Evolutionary conservation across 805 yeast genomes (phyloP).

Genomic region (Candida glaebosa): DNA sequence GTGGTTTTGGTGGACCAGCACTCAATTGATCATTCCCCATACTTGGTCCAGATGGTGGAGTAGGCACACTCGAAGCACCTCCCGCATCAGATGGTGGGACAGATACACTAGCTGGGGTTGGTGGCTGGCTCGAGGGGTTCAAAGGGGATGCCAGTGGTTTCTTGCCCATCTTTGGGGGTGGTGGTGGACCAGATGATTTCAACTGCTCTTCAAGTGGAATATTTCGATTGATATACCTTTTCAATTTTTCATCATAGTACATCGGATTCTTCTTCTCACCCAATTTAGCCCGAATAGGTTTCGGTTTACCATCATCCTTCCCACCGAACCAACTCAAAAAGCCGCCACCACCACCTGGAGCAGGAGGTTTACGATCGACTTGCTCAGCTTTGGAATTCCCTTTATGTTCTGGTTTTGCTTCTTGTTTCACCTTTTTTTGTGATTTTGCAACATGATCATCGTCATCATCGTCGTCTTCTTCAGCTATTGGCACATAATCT

Average conservation of each 20-base stretch:
- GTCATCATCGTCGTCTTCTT: conserved; percentile 47
- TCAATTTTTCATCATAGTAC: conserved; percentile 75
- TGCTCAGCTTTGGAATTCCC: conserved; percentile 12
- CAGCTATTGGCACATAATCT: conserved; percentile 40
- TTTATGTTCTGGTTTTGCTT: conserved; percentile 18
- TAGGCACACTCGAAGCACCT: conserved; percentile 7
- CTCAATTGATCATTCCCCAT: conserved; percentile 9
- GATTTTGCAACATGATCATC: conserved; percentile 40
- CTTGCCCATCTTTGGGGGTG: conserved; percentile 51
- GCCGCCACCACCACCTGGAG: conserved; percentile 44
- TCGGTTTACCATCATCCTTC: conserved; percentile 59
- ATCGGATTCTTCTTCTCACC: conserved; percentile 70
- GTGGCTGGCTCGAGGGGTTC: conserved; percentile 7
- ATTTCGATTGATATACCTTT: conserved; percentile 81
- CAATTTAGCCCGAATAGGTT: conserved; percentile 77
- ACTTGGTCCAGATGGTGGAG: conserved; percentile 10
- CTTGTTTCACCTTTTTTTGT: conserved; percentile 17
- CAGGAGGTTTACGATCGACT: conserved; percentile 5
- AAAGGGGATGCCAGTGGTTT: conserved; percentile 12
- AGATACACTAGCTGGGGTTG: conserved; percentile 8
- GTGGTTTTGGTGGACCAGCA: conserved; percentile 9
- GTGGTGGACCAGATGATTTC: conserved; percentile 56
- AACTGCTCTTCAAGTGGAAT: conserved; percentile 64
- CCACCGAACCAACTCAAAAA: conserved; percentile 38
- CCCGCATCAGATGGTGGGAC: conserved; percentile 8